phyloP scores from a whole-genome alignment of 768 basidiomycete species.

The Coprinopsis strossmayeri region DNA sequence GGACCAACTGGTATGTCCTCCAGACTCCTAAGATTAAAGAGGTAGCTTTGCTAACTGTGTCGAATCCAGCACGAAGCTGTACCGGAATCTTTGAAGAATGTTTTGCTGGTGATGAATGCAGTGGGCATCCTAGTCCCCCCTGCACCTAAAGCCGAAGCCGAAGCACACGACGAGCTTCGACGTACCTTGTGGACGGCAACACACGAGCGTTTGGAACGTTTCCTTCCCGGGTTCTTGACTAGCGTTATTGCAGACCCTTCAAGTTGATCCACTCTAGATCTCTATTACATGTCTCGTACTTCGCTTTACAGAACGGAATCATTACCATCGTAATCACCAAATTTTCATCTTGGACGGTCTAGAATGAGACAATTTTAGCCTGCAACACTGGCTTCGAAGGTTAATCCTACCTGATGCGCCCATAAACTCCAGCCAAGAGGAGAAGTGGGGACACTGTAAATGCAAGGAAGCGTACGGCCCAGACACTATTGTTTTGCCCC shows the following conservation, averaged over 20 bases:
- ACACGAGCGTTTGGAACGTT: conserved; percentile 80
- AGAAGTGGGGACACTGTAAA: conserved; percentile 51
- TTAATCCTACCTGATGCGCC: conserved; percentile 48
- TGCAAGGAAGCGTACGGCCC: conserved; percentile 37
- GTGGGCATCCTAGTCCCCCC: conserved; percentile 65
- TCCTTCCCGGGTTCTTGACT: conserved; percentile 84
- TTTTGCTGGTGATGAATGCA: conserved; percentile 93
- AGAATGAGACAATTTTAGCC: not conserved
- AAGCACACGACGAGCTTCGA: conserved; percentile 52
- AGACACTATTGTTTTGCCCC: conserved; percentile 32
- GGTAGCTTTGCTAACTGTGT: not conserved
- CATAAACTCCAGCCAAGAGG: conserved; percentile 36
- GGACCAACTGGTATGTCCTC: conserved; percentile 75
- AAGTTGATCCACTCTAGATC: not conserved
- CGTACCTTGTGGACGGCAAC: conserved; percentile 80
- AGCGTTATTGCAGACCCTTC: conserved; percentile 44
- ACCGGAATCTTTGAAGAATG: conserved; percentile 95
- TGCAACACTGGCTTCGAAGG: not conserved
- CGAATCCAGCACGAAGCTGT: conserved; percentile 81
- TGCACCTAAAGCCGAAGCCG: conserved; percentile 30
- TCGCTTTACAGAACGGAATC: no score
- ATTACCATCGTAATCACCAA: conserved; percentile 9
- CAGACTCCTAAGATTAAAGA: not conserved
- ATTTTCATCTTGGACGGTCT: conserved; percentile 57
- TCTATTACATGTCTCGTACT: not conserved